Percentiles rank a stretch among this genome's conserved stretches.
Conservation (phyloP, 2,329 filamentous ascomycete genomes). For the Clonostachys rosea region DNA sequence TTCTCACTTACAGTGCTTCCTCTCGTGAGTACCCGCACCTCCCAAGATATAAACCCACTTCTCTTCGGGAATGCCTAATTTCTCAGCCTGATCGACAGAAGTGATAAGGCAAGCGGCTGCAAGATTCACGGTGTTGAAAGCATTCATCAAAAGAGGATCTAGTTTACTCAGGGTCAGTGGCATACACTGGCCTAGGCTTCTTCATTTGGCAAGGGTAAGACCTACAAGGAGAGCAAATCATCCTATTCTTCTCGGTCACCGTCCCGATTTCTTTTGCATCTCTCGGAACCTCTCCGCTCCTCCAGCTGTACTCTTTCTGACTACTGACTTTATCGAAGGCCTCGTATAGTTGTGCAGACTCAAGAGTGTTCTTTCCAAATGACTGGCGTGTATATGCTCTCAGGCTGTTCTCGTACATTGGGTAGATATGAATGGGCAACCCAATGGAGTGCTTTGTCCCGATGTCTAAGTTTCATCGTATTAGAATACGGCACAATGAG, state of each 20-base stretch:
- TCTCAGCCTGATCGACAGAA: constrained; percentile 44
- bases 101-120: constrained; percentile 58
- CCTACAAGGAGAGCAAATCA: constrained; percentile 66
- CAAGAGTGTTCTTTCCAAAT: constrained; percentile 47
- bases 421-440: constrained; percentile 62
- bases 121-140: constrained; percentile 65
- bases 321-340: constrained; percentile 54
- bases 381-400: constrained; percentile 51
- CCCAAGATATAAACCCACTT: constrained; percentile 62
- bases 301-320: constrained; percentile 52
- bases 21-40: constrained; percentile 58
- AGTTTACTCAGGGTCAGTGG: not conserved
- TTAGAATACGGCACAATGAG: not conserved
- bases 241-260: constrained; percentile 52
- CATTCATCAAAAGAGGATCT: constrained; percentile 69
- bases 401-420: constrained; percentile 61
- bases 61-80: constrained; percentile 46
- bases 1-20: constrained; percentile 37
- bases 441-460: constrained; percentile 55
- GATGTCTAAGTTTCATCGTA: constrained; percentile 31
- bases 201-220: not conserved
- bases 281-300: constrained; percentile 37
- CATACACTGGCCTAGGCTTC: not conserved
- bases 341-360: constrained; percentile 56
- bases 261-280: constrained; percentile 47